A percentile compares a stretch with the other conserved stretches of the same genome.
Evolutionary conservation across 768 basidiomycete genomes (phyloP).

Genomic region (Lyophyllum shimeji): DNA sequence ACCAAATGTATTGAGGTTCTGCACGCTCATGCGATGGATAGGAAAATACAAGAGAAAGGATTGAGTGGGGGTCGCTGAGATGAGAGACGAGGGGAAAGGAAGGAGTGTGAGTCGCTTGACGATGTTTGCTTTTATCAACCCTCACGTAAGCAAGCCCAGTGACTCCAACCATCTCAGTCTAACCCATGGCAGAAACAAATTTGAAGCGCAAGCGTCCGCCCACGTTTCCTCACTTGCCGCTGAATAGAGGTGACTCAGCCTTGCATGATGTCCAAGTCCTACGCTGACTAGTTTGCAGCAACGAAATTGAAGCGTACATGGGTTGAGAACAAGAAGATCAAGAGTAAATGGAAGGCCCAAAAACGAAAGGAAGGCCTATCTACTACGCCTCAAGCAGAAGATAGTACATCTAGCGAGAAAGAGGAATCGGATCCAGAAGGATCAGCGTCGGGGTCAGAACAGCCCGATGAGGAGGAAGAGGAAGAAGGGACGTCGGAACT

Average conservation of each 20-base stretch:
- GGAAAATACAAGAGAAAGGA: slow-evolving; percentile 37
- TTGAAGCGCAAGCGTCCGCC: slow-evolving; percentile 62
- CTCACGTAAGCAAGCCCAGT: slow-evolving; percentile 20
- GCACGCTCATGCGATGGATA: slow-evolving; percentile 88
- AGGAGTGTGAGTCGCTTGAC: slow-evolving; percentile 7
- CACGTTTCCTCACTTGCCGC: slow-evolving; percentile 67
- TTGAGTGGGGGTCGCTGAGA: slow-evolving; percentile 41
- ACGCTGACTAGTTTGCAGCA: slow-evolving; percentile 42
- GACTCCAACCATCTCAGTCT: slow-evolving; percentile 9
- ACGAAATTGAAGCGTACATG: slow-evolving; percentile 80
- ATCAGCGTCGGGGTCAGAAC: slow-evolving; percentile 15
- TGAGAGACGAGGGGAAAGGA: slow-evolving; percentile 27
- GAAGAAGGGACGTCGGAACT: slow-evolving; percentile 15
- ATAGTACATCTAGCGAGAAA: neutral
- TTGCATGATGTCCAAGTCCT: neutral
- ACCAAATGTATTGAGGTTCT: slow-evolving; percentile 88
- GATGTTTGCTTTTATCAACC: slow-evolving; percentile 23
- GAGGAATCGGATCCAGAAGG: slow-evolving; percentile 14
- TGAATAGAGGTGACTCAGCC: slow-evolving; percentile 50
- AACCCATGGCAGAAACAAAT: slow-evolving; percentile 19
- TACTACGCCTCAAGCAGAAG: slow-evolving; percentile 19
- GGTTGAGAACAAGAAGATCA: slow-evolving; percentile 75
- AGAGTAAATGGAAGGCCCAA: slow-evolving; percentile 74
- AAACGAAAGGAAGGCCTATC: slow-evolving; percentile 48
- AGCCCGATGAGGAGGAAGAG: slow-evolving; percentile 17